Evolutionary conservation across 768 basidiomycete species (phyloP).

Genomic region (Lyophyllum shimeji): DNA sequence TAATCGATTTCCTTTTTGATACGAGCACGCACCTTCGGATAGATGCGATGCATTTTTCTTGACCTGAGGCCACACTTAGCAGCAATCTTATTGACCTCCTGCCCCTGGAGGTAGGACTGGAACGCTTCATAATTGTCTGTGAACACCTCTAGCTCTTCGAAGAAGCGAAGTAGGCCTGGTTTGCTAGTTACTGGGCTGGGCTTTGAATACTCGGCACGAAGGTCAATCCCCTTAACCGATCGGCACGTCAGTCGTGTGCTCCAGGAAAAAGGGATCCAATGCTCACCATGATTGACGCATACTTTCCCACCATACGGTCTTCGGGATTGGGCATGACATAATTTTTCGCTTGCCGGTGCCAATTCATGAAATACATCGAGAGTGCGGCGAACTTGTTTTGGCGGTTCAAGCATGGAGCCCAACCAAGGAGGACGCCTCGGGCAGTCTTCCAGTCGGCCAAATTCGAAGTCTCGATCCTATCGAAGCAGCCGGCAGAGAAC

Average conservation of each 20-base stretch:
- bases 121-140: conserved; percentile 25
- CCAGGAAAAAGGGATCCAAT: background rate
- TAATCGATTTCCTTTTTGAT: background rate
- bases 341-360: conserved; percentile 25
- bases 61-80: conserved; percentile 18
- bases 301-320: background rate
- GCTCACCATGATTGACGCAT: conserved; percentile 19
- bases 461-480: conserved; percentile 30
- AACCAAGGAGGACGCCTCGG: conserved; percentile 24
- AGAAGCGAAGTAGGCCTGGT: background rate
- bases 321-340: no score
- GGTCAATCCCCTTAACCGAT: conserved; percentile 1
- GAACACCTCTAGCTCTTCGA: conserved; percentile 17
- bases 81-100: conserved; percentile 17
- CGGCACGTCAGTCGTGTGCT: background rate
- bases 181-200: background rate
- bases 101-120: conserved; percentile 23
- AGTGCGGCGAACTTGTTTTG: conserved; percentile 25
- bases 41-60: conserved; percentile 22
- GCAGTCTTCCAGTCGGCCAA: conserved; percentile 23
- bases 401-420: conserved; percentile 28
- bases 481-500: conserved; percentile 26
- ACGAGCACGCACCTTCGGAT: conserved; percentile 25
- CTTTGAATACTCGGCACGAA: background rate
- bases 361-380: conserved; percentile 28